Percentiles rank a stretch among this genome's conserved stretches.
These are phyloP conservation scores for Mucor indicus DNA, from an alignment of 371 early-diverging fungal species.

Conservation along the genomic window DNA sequence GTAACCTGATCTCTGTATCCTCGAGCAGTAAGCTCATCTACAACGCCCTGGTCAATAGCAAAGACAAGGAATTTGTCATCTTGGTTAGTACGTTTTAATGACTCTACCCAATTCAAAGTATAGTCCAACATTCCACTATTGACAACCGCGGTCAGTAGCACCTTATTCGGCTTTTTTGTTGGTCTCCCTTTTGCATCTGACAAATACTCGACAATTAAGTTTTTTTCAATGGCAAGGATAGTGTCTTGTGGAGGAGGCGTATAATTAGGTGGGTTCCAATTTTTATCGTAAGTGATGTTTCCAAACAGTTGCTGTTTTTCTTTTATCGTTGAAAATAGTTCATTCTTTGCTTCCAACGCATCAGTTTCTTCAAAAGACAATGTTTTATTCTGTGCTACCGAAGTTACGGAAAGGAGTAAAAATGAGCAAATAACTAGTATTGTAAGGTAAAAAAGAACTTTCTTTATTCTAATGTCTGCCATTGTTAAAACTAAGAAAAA, in stretches of 20 bases:
- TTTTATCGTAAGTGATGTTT: too few relatives aligned
- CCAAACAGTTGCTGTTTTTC: too few relatives aligned
- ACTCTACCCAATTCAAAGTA: slow-evolving; percentile 41
- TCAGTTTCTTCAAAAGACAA: too few relatives aligned
- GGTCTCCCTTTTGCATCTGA: neutral
- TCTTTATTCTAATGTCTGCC: too few relatives aligned
- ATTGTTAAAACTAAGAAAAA: too few relatives aligned
- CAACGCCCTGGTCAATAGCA: slow-evolving; percentile 32
- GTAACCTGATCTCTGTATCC: slow-evolving; percentile 30
- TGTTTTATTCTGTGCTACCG: too few relatives aligned
- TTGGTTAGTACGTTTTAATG: slow-evolving; percentile 19
- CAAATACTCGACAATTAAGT: slow-evolving; percentile 3
- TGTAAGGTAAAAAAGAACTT: too few relatives aligned
- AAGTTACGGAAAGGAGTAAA: too few relatives aligned
- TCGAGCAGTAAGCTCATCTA: slow-evolving; percentile 16
- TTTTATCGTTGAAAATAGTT: too few relatives aligned
- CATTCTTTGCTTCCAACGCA: too few relatives aligned
- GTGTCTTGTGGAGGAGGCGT: slow-evolving; percentile 7
- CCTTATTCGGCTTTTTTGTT: neutral
- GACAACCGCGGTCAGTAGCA: slow-evolving; percentile 32
- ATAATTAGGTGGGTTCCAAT: too few relatives aligned
- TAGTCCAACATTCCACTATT: slow-evolving; percentile 36
- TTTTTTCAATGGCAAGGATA: slow-evolving; percentile 1
- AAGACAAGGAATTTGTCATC: slow-evolving; percentile 27
- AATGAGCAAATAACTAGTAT: too few relatives aligned